phyloP scores from a whole-genome alignment of 2,329 filamentous ascomycete genomes.

The Esteya vermicola region DNA sequence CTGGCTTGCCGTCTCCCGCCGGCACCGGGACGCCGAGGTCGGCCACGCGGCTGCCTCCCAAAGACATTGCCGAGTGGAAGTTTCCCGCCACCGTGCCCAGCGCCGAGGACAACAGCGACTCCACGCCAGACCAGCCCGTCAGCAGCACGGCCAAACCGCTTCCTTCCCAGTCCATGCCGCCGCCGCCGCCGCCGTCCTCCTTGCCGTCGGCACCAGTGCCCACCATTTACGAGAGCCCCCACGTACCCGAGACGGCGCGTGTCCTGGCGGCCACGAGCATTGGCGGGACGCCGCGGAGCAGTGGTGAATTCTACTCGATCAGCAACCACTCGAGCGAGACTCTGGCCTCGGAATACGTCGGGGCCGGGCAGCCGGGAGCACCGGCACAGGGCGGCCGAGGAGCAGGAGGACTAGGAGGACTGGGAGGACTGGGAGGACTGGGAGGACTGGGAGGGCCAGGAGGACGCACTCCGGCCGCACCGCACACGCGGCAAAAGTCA shows the following conservation, averaged over 20 bases:
- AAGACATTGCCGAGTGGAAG: constrained; percentile 38
- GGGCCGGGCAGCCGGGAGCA: no score
- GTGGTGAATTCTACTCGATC: constrained; percentile 85
- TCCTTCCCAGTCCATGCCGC: constrained; percentile 19
- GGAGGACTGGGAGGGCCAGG: no score
- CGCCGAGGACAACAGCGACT: not conserved
- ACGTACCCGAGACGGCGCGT: constrained; percentile 41
- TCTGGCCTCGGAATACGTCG: constrained; percentile 72
- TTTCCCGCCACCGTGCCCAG: constrained; percentile 31
- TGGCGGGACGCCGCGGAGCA: constrained; percentile 72
- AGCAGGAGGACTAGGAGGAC: no score
- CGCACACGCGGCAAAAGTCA: constrained; percentile 31
- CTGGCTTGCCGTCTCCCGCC: constrained; percentile 17
- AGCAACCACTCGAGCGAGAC: constrained; percentile 96
- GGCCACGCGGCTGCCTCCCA: constrained; percentile 23
- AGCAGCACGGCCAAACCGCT: constrained; percentile 17
- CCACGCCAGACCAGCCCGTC: constrained; percentile 18
- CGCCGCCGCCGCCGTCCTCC: constrained; percentile 6
- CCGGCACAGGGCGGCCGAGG: no score
- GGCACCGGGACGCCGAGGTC: constrained; percentile 29
- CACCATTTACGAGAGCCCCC: constrained; percentile 31
- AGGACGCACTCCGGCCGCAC: no score
- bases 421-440: no score
- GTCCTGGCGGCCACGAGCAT: constrained; percentile 68
- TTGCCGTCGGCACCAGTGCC: constrained; percentile 19